Evolutionary conservation across 208 protist genomes (phyloP).

Genomic region (Strigomonas culicis): DNA sequence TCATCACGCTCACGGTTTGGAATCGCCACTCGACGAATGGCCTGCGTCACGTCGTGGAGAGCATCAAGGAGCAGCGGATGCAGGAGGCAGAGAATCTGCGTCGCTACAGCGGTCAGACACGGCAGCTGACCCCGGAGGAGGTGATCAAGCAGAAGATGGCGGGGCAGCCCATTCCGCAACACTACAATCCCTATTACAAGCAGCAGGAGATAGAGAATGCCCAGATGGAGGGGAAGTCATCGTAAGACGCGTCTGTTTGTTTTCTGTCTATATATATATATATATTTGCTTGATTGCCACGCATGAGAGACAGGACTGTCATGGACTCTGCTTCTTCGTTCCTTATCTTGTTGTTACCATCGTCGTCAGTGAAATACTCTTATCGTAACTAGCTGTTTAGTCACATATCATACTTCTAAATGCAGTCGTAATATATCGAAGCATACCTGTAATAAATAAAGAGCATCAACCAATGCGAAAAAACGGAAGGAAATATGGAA

Average conservation of each 20-base stretch:
- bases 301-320: neutral
- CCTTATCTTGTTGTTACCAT: too few species aligned
- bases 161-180: slow-evolving; percentile 30
- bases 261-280: neutral
- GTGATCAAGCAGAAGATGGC: slow-evolving; percentile 19
- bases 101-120: neutral
- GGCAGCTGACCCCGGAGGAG: slow-evolving; percentile 12
- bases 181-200: slow-evolving; percentile 52
- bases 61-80: slow-evolving; percentile 57
- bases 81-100: slow-evolving; percentile 39
- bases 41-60: slow-evolving; percentile 59
- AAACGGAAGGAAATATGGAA: too few species aligned
- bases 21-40: slow-evolving; percentile 57
- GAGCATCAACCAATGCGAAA: too few species aligned
- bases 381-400: too few species aligned
- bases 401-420: too few species aligned
- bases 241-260: neutral
- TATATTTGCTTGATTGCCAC: neutral
- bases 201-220: slow-evolving; percentile 45
- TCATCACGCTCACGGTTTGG: slow-evolving; percentile 57
- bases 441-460: too few species aligned
- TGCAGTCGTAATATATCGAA: too few species aligned
- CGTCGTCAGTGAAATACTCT: too few species aligned
- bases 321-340: neutral
- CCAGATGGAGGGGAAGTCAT: slow-evolving; percentile 13